phyloP scores from a whole-genome alignment of 495 filamentous ascomycete genomes.

The Penicillium cataractarum region DNA sequence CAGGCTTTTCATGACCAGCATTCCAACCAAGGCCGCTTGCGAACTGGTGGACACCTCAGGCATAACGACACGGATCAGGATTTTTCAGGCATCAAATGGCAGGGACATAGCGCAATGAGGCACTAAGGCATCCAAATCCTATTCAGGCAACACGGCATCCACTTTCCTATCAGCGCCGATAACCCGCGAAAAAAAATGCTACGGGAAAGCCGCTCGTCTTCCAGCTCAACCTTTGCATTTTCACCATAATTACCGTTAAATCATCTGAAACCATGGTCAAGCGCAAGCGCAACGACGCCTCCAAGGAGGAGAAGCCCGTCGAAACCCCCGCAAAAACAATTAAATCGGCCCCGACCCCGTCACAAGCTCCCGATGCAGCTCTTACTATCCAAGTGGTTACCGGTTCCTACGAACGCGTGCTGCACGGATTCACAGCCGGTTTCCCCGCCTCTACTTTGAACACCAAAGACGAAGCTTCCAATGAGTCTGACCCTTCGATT shows the following conservation, averaged over 20 bases:
- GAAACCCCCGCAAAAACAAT: slow-evolving; percentile 38
- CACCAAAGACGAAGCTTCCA: slow-evolving; percentile 25
- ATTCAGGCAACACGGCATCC: slow-evolving; percentile 6
- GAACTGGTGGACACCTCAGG: slow-evolving; percentile 15
- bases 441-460: slow-evolving; percentile 49
- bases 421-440: slow-evolving; percentile 87
- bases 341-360: slow-evolving; percentile 34
- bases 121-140: background rate
- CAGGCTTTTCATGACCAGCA: slow-evolving; percentile 5
- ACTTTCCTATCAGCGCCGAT: slow-evolving; percentile 28
- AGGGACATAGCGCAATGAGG: slow-evolving; percentile 1
- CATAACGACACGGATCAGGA: slow-evolving; percentile 8
- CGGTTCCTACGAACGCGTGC: slow-evolving; percentile 90
- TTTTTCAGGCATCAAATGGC: background rate
- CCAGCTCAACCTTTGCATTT: slow-evolving; percentile 21
- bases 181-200: slow-evolving; percentile 27
- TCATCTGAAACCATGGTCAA: slow-evolving; percentile 62
- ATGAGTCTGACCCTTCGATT: slow-evolving; percentile 41
- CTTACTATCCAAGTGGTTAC: slow-evolving; percentile 83
- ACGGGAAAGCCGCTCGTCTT: slow-evolving; percentile 22
- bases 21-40: slow-evolving; percentile 21
- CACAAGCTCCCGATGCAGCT: slow-evolving; percentile 36
- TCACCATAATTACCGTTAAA: slow-evolving; percentile 8
- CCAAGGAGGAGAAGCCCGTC: slow-evolving; percentile 36
- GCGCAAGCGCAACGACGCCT: slow-evolving; percentile 66